A percentile compares a stretch with the other conserved stretches of the same genome.
phyloP scores from a whole-genome alignment of 2,329 filamentous ascomycete genomes.

The Ustilaginoidea virens region DNA sequence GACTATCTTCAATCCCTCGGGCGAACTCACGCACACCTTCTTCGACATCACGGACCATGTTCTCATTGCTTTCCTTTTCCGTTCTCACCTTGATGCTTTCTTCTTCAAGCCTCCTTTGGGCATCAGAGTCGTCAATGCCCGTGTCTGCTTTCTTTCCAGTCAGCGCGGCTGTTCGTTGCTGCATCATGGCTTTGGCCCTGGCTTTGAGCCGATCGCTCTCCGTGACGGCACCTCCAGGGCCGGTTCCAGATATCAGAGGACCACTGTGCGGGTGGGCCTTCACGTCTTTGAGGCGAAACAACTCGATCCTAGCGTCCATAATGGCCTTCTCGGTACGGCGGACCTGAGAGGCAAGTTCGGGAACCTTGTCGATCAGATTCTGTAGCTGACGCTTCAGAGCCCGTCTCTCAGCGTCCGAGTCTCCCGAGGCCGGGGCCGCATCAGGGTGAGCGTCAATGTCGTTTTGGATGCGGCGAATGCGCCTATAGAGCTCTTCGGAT shows the following conservation, averaged over 20 bases:
- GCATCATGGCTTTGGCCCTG: conserved; percentile 95
- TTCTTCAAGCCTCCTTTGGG: conserved; percentile 74
- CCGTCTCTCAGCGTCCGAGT: conserved; percentile 79
- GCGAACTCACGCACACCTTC: conserved; percentile 87
- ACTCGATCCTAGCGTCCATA: conserved; percentile 75
- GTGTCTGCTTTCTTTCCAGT: conserved; percentile 66
- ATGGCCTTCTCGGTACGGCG: conserved; percentile 84
- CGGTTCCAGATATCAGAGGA: conserved; percentile 74
- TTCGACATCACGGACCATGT: conserved; percentile 93
- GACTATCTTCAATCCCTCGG: conserved; percentile 66
- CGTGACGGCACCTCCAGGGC: conserved; percentile 77
- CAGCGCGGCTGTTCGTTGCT: conserved; percentile 84
- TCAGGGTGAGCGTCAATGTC: conserved; percentile 90
- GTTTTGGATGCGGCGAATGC: conserved; percentile 80
- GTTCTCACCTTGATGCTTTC: conserved; percentile 68
- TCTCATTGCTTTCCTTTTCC: conserved; percentile 87
- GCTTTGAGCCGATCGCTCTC: conserved; percentile 92
- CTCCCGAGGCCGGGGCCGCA: conserved; percentile 48
- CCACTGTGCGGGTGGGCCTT: conserved; percentile 79
- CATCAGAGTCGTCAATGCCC: conserved; percentile 57
- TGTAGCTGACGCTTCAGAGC: conserved; percentile 81
- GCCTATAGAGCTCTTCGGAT: conserved; percentile 84
- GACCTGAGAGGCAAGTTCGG: conserved; percentile 82
- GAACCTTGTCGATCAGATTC: conserved; percentile 73
- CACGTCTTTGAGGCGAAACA: conserved; percentile 86